Evolutionary conservation across 441 rosid species (phyloP), one percentile per base, ranked within the genome.

Genomic region (Adansonia grandidieri): DNA sequence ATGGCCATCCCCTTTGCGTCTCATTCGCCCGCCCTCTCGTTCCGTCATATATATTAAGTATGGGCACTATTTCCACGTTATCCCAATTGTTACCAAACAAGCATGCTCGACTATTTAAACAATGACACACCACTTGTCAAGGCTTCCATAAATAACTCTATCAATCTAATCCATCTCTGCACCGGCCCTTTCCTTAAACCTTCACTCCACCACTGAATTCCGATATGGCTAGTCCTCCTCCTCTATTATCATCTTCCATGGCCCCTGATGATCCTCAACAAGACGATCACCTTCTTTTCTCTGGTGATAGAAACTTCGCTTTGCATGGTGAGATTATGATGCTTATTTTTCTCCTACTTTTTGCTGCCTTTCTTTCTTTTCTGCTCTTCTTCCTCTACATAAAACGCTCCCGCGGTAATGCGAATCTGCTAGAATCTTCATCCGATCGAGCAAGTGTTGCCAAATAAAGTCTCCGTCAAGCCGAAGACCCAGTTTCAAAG

Each of bases 251-350:
- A 5, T 20, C 67, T 3, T 24, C 47, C 57, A n/a, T 77, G 54
- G 75, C 82, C 9, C 80, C 85, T 37, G 64, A 56, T 40, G 64
- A 47, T 20, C 50, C 82, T 6, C 74, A 40, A 9, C 78, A 56
- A 14, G 58, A 56, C 14, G 82, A 28, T 9, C 79, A 79, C 78
- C 72, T 78, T 73, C 79, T 8, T 2, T 10, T 77, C 56, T 85
- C 88, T n/a, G 51, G 45, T 3, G 92, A 85, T 64, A 82, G 72
- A 9, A 50, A 85, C 72, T 89, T 83, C 13, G 88, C 87, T 2
- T 75, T 86, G 60, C 83, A 85, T 17, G 92, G 92, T 50, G 80
- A 87, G 83, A 83, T 87, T 67, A 80, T 77, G 90, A 61, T 89
- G 87, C 71, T 86, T 9, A 76, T 83, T 74, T 37, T 86, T 1